These are phyloP conservation scores for Zasmidium angulare DNA, from an alignment of 2,329 filamentous ascomycete species.

Conservation along the genomic window DNA sequence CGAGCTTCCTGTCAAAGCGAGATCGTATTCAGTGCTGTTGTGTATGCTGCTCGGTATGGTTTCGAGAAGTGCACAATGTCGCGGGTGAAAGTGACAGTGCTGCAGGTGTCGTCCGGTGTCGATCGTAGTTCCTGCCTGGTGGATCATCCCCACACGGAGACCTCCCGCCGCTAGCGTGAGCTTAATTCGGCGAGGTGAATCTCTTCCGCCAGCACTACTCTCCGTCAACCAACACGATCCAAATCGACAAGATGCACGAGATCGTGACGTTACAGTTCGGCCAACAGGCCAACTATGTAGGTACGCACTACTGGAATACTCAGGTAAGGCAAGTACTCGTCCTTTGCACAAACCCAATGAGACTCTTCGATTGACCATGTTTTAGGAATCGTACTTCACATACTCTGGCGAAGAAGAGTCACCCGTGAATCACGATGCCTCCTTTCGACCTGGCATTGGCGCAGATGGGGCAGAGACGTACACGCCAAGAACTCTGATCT, in stretches of 20 bases:
- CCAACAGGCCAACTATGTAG: slow-evolving; percentile 87
- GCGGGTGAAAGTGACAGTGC: neutral
- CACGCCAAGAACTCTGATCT: slow-evolving; percentile 86
- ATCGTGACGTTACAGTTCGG: slow-evolving; percentile 93
- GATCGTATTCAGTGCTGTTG: too few relatives aligned
- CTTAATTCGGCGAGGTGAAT: neutral
- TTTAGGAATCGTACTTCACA: slow-evolving; percentile 93
- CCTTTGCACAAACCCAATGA: neutral
- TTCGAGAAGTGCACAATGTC: too few relatives aligned
- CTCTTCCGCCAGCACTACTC: neutral
- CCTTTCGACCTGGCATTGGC: slow-evolving; percentile 81
- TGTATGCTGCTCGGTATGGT: too few relatives aligned
- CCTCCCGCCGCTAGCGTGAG: neutral
- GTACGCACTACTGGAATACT: slow-evolving; percentile 96
- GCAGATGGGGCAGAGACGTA: slow-evolving; percentile 87
- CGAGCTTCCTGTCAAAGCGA: too few relatives aligned
- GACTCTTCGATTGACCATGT: neutral
- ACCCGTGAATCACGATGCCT: slow-evolving; percentile 76
- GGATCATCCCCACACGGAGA: neutral
- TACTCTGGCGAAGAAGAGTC: slow-evolving; percentile 70
- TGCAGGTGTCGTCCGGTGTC: too few relatives aligned
- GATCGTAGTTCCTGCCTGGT: neutral
- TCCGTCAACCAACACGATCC: neutral
- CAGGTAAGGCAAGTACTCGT: slow-evolving; percentile 57
- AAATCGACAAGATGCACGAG: slow-evolving; percentile 70